These are phyloP conservation scores for Rhodomyrtus tomentosa DNA, from an alignment of 345 rosid genomes.

Conservation along the genomic window DNA sequence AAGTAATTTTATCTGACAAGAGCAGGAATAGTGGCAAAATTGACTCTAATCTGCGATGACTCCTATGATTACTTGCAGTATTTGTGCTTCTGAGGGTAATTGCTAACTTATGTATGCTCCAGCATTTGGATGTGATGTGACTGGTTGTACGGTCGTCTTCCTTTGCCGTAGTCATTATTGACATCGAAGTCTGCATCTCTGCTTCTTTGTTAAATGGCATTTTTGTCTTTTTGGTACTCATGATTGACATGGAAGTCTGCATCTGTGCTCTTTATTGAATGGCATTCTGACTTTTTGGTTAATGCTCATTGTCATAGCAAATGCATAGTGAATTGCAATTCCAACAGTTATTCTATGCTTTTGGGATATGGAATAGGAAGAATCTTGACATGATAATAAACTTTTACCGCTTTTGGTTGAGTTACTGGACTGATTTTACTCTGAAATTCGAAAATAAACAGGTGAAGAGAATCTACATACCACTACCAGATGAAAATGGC, in stretches of 20 bases:
- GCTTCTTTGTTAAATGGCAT: not conserved
- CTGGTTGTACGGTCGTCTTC: not conserved
- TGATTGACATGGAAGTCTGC: not conserved
- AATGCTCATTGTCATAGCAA: not conserved
- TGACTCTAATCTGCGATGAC: not conserved
- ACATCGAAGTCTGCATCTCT: not conserved
- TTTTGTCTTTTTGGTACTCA: not conserved
- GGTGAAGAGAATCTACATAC: slow-evolving; percentile 94
- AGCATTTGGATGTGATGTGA: not conserved
- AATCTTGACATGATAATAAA: not conserved
- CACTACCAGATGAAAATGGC: slow-evolving; percentile 69
- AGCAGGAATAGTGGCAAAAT: not conserved
- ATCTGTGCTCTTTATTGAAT: not conserved
- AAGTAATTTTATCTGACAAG: slow-evolving; percentile 6
- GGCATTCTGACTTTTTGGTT: not conserved
- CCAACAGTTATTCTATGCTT: not conserved
- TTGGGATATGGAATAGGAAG: not conserved
- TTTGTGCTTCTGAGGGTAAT: not conserved
- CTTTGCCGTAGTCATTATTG: not conserved
- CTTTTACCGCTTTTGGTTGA: not conserved
- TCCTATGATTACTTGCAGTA: not conserved
- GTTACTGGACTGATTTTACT: not conserved
- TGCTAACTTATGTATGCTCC: not conserved
- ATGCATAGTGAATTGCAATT: not conserved
- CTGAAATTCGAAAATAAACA: slow-evolving; percentile 7